Evolutionary conservation across 2,329 filamentous ascomycete genomes (phyloP).

Genomic region (Zymoseptoria crescenta): DNA sequence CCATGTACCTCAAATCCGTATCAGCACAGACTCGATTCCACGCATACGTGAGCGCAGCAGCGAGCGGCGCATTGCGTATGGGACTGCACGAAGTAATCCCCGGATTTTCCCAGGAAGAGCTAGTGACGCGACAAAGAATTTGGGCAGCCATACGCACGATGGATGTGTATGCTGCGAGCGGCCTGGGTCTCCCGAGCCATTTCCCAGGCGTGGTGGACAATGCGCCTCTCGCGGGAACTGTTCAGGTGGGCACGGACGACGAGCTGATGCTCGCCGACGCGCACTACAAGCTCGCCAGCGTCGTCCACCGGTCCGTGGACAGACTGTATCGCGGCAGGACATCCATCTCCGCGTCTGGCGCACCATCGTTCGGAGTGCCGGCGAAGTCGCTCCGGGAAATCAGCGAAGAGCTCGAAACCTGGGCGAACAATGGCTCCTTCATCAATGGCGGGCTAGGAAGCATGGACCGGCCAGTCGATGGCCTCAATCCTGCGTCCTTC

Average conservation of each 20-base stretch:
- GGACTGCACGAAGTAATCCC: constrained; percentile 13
- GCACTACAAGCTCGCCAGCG: constrained; percentile 10
- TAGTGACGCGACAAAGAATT: constrained; percentile 10
- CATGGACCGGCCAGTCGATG: constrained; percentile 10
- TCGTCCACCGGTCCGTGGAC: constrained; percentile 5
- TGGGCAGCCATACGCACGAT: constrained; percentile 11
- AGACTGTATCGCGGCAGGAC: constrained; percentile 1
- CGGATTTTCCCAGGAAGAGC: constrained; percentile 9
- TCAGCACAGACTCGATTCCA: constrained; percentile 8
- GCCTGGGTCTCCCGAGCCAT: constrained; percentile 9
- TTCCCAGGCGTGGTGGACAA: background rate
- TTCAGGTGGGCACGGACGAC: constrained; percentile 5
- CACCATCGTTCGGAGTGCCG: constrained; percentile 1
- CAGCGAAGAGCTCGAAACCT: constrained; percentile 9
- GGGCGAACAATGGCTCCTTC: constrained; percentile 5
- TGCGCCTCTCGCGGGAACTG: constrained; percentile 3
- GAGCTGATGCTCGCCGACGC: constrained; percentile 8
- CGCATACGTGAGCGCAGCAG: constrained; percentile 12
- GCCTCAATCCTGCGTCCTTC: background rate
- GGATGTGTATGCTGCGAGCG: constrained; percentile 8
- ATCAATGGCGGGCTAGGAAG: constrained; percentile 7
- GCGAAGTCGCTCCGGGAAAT: constrained; percentile 3
- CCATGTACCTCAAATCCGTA: constrained; percentile 13
- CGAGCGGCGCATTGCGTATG: constrained; percentile 13
- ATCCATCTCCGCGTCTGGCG: background rate